A percentile compares a stretch with the other conserved stretches of the same genome.
phyloP scores from a whole-genome alignment of 371 early-diverging fungal species.

The Mucor irregularis region DNA sequence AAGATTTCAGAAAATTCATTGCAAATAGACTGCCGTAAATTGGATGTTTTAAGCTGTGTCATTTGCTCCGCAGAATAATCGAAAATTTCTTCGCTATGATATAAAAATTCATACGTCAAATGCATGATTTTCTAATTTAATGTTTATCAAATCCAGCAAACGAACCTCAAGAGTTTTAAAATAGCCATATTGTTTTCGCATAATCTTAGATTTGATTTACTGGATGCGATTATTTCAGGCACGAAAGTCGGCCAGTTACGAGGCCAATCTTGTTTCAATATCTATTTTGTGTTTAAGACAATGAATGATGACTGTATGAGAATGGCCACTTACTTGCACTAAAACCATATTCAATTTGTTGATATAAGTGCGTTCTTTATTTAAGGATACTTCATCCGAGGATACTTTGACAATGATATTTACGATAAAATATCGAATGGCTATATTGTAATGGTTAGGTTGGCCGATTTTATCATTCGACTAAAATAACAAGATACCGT shows the following conservation, averaged over 20 bases:
- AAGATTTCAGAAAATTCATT: constrained; percentile 97
- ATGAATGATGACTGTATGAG: too few species aligned
- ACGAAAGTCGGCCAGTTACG: constrained; percentile 99
- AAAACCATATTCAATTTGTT: constrained; percentile 93
- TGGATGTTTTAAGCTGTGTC: constrained; percentile 92
- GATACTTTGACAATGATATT: constrained; percentile 86
- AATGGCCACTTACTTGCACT: constrained; percentile 74
- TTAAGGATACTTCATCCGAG: constrained; percentile 74
- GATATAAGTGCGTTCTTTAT: constrained; percentile 73
- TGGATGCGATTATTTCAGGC: constrained; percentile 96
- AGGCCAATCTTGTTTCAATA: constrained; percentile 99
- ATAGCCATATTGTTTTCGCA: constrained; percentile 99
- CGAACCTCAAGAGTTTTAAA: constrained; percentile 91
- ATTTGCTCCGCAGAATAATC: constrained; percentile 97
- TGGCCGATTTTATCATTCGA: too few species aligned
- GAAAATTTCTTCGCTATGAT: constrained; percentile 95
- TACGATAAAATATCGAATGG: constrained; percentile 93
- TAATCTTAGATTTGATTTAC: constrained; percentile 88
- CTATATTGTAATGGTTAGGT: constrained; percentile 38
- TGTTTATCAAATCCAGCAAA: neutral
- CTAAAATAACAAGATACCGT: constrained; percentile 55
- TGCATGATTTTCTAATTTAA: neutral
- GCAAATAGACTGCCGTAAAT: constrained; percentile 89
- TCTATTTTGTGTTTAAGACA: constrained; percentile 62
- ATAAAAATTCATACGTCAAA: neutral